Base-by-base conservation (phyloP, 2,329 filamentous ascomycete genomes). In the Phialophora expanda region DNA sequence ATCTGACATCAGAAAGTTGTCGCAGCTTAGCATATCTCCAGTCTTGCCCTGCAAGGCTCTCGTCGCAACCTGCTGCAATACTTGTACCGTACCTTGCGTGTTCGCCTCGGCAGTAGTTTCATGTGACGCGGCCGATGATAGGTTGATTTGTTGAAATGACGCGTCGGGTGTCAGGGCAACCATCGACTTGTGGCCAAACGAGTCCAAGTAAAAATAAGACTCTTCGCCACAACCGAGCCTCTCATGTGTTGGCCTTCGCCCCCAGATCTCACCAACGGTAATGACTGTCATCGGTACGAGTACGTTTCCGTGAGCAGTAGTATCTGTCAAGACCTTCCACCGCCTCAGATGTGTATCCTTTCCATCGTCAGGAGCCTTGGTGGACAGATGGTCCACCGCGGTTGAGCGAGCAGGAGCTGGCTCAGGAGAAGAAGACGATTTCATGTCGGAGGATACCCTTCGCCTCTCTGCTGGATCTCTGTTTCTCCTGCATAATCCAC, bases 151-250 rank as follows among this genome's bases (percentile, higher is more conserved):
- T 53, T 24, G 48, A 12, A 48, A 44, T 44, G 46, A 26, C 56
- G 56, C 56, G 38, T 20, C 17, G 38, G 22, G 34, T 59, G 56
- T 59, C 41, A 59, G 38, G 56, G 56, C 41, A 50, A 54, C 46
- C 30, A 22, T 32, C 59, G 41, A 55, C 7, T 22, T 61, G 48
- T 44, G 12, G 6, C 59, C 59, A 41, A 61, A 30, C 32, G 34
- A n/a, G n/a, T n/a, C n/a, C n/a, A n/a, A 38, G 59, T 48, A 46
- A 50, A 44, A 32, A 46, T 64, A 64, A 60, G 59, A 64, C 54
- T 64, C 62, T 64, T 50, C 60, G 62, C 62, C 62, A 64, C 62
- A 64, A 55, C 62, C 56, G 62, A 60, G 62, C 20, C 55, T 56
- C 61, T 53, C 44, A 32, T 44, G 38, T 44, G 38, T 7, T 44